Base-by-base conservation (phyloP, 1,284 basidiomycete species). In the Apiotrichum sp. region DNA sequence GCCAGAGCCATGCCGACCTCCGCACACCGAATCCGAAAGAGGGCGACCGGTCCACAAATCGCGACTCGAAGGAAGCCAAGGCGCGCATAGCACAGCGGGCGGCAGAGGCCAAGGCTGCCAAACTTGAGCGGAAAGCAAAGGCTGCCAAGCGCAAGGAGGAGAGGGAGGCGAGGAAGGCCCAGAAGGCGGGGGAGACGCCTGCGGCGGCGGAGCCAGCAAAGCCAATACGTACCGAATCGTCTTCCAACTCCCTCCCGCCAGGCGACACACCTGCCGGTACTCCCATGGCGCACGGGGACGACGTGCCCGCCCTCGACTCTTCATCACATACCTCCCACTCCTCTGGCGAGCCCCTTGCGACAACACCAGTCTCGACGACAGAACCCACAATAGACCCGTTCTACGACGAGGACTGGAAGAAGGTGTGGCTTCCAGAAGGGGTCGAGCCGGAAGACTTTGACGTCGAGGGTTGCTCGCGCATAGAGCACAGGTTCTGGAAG, bases 401-500 rank as follows among this genome's bases (percentile, higher is more conserved):
- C 71, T 79, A 90, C 43, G 78, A 85, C 47, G 76, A 76, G 0
- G 82, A 88, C 53, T 85, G 87, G 0, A 78, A 80, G 42, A 78
- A 78, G 7, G 83, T 85, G 56, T 93, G 91, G 89, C 76, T 93
- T 3, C 91, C 91, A 2, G 78, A 81, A 2, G 82, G 83, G 49
- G 90, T 87, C 0, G 78, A 76, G 1, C 70, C 83, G 0, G 77
- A 80, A 13, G 91, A 95, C 70, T 97, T 91, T 64, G 91, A 88
- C 0, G 80, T 83, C 3, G 88, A 91, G 59, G 88, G 89, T 53
- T 97, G 93, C 73, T 82, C 84, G 59, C 85, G 87, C 60, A 82
- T 98, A 33, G 95, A 98, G 76, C 81, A 89, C 47, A 83, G 88
- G 59, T 98, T 87, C 74, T 99, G 96, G 95, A 82, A 92, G 55